Base-by-base conservation (phyloP, 2,329 filamentous ascomycete genomes). In the Emergomyces orientalis region DNA sequence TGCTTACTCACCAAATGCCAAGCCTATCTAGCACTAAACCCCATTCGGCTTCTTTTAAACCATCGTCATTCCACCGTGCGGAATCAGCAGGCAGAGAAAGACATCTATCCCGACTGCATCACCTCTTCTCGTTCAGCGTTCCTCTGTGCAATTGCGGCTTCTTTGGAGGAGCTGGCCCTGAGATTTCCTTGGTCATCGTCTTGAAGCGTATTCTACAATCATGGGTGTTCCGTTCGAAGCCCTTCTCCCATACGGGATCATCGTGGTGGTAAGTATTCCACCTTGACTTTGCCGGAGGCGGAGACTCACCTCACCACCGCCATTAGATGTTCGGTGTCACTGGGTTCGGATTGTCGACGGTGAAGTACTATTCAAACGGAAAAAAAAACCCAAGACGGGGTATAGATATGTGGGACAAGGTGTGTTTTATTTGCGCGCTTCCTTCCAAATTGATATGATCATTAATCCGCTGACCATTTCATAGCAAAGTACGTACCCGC, bases 171-270 rank as follows among this genome's bases (percentile, higher is more conserved):
- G 49, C 45, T 55, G 27, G 37, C 32, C 7, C 19, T 43, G 22
- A 41, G 9, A 27, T 54, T 43, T 37, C 27, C 22, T 41, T 25
- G 25, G 14, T 51, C 19, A 51, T 63, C 34, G n/a, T 58, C 27
- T 37, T 39, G 25, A 41, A 41, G 22, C 55, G 9, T 14, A 52
- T 58, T 27, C 37, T 60, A 58, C 70, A 71, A 79, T 67, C 67
- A 86, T 86, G 85, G 84, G 84, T 75, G 83, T 88, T 66, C 85
- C 85, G 54, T 87, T 87, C 74, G 85, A 88, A 77, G 81, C 85
- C 67, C 75, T 87, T 68, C 72, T 87, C 69, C 85, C 85, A 58
- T 87, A 86, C 73, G 85, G 79, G 69, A 83, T 87, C 72, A 84
- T 86, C 76, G 76, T 85, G 62, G 80, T 75, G 72, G 84, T 86